phyloP scores from a whole-genome alignment of 176 grass and related monocot genomes.

The Juncus inflexus region DNA sequence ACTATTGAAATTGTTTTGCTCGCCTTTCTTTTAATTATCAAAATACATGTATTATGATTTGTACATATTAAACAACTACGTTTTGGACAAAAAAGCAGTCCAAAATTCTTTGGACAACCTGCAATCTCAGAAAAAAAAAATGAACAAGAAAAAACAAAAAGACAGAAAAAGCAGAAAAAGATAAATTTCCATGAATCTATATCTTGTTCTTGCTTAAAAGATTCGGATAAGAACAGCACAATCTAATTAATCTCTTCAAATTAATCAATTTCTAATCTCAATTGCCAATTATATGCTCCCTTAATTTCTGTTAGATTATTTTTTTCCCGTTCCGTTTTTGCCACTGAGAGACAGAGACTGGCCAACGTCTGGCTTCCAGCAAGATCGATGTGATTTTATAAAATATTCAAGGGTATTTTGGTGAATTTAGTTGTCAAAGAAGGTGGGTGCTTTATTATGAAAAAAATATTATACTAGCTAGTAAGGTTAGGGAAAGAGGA shows the following conservation, averaged over 20 bases:
- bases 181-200: background rate
- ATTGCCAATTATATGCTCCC: conserved; percentile 19
- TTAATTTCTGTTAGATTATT: conserved; percentile 38
- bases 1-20: no score
- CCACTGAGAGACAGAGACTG: conserved; percentile 56
- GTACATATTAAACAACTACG: no score
- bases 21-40: no score
- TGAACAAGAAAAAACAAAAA: conserved; percentile 1
- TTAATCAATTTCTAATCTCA: conserved; percentile 17
- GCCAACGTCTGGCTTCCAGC: conserved; percentile 34
- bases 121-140: background rate
- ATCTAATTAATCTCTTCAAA: background rate
- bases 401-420: conserved; percentile 17
- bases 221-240: conserved; percentile 40
- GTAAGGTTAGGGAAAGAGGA: conserved; percentile 44
- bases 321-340: conserved; percentile 64
- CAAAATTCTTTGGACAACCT: background rate
- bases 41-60: no score
- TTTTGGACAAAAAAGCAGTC: no score
- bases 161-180: conserved; percentile 15
- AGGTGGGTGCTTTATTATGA: conserved; percentile 42
- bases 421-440: conserved; percentile 35
- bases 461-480: conserved; percentile 57
- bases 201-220: background rate
- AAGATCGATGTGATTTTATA: conserved; percentile 7